Evolutionary conservation across 306 rosid genomes (phyloP), one percentile per base, ranked within the genome.

Genomic region (Trifolium repens): DNA sequence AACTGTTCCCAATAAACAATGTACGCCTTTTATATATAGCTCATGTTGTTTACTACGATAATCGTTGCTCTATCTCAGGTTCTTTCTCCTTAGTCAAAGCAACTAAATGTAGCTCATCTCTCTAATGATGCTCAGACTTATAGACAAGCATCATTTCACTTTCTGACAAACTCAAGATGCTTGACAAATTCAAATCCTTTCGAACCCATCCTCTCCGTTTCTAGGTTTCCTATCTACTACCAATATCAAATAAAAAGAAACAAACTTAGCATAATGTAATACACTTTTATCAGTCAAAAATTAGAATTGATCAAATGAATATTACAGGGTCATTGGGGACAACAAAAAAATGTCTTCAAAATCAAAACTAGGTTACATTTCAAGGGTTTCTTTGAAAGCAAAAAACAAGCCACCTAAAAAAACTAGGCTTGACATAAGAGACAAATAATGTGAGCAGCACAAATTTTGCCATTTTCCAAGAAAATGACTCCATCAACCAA

Each of bases 371-470:
- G 39, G 68, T 43, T 69, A 53, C 32, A 73, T 58, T 50, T 65
- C 62, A 68, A 73, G 13, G 64, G 54, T 55, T 74, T 71, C 74
- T 44, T 74, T 32, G 78, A 15, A 39, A 55, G 49, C 46, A 22
- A 39, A 71, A 67, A 60, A 43, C 11, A 34, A 66, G 52, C 27
- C 63, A 44, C 34, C 74, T 4, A 54, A 68, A 80, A 76, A 50
- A 65, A 52, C 80, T 37, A 42, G 26, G 60, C 72, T 76, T 34
- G 49, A 52, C 67, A 43, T 35, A 37, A 54, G 59, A 72, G 46
- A 66, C 22, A 5, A 1, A 39, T 7, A 15, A 47, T 37, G 39
- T 7, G 30, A 74, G 63, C 58, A 70, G 44, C 78, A 74, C 17
- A 66, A 34, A 16, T 54, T 47, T 7, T 44, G 64, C 69, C 35